These are phyloP conservation scores for Aspergillus funiculosus DNA, from an alignment of 495 filamentous ascomycete species.

Conservation along the genomic window DNA sequence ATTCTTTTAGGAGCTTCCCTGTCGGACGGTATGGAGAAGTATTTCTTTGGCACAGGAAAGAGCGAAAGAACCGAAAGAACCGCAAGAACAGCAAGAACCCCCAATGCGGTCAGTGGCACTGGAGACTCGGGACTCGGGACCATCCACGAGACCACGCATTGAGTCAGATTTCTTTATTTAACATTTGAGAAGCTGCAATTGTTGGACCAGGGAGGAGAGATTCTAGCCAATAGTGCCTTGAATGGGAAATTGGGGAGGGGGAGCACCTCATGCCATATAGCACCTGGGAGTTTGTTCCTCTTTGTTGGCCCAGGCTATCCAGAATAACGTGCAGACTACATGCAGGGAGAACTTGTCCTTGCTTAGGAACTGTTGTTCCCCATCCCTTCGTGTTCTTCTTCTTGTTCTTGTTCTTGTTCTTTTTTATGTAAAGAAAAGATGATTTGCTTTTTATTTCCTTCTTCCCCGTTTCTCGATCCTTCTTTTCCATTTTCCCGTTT, in stretches of 20 bases:
- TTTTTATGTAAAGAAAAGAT: neutral
- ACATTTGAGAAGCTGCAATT: neutral
- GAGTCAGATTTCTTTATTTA: neutral
- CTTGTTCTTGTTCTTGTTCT: neutral
- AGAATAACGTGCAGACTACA: neutral
- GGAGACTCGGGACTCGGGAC: too few species aligned
- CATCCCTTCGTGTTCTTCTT: constrained; percentile 1
- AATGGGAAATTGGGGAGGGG: neutral
- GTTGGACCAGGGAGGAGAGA: neutral
- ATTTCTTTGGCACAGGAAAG: neutral
- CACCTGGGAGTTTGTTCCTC: constrained; percentile 1
- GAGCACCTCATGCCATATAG: constrained; percentile 2
- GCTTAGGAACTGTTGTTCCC: neutral
- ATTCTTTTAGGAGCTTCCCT: neutral
- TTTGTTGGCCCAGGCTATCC: constrained; percentile 1
- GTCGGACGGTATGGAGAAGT: constrained; percentile 1
- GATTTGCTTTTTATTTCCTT: too few species aligned
- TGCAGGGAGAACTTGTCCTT: constrained; percentile 2
- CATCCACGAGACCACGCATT: neutral
- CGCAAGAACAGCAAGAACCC: too few species aligned
- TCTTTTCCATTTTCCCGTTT: too few species aligned
- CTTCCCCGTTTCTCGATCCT: neutral
- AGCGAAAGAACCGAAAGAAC: too few species aligned
- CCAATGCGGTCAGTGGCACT: too few species aligned
- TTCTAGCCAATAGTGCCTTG: constrained; percentile 1